phyloP scores from a whole-genome alignment of 108 stramenopile genomes.

The Stephanodiscus minutulus region DNA sequence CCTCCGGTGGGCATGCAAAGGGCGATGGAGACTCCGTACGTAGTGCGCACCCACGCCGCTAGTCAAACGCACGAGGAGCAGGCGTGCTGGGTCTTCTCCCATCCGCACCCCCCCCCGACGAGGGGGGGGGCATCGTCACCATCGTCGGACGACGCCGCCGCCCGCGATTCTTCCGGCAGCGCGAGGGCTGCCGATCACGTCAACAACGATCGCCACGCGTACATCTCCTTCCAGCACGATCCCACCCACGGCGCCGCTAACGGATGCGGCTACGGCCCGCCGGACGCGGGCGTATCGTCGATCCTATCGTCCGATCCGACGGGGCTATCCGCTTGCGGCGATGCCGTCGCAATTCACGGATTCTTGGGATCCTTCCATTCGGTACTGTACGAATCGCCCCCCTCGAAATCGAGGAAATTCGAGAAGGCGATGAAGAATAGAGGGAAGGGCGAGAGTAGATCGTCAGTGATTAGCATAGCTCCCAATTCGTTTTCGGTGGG shows the following conservation, averaged over 20 bases:
- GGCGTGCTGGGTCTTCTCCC: slow-evolving; percentile 87
- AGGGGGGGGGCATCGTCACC: slow-evolving; percentile 6
- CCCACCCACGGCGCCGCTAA: slow-evolving; percentile 49
- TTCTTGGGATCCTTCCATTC: slow-evolving; percentile 95
- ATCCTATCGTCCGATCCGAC: slow-evolving; percentile 13
- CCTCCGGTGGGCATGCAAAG: slow-evolving; percentile 65
- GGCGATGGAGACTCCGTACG: slow-evolving; percentile 95
- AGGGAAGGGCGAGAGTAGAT: slow-evolving; percentile 13
- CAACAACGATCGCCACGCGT: slow-evolving; percentile 46
- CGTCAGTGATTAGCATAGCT: slow-evolving; percentile 83
- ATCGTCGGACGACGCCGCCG: background rate
- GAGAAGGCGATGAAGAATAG: slow-evolving; percentile 11
- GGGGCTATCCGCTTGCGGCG: slow-evolving; percentile 12
- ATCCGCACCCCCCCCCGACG: slow-evolving; percentile 72
- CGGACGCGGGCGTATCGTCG: slow-evolving; percentile 51
- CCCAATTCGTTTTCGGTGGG: slow-evolving; percentile 89
- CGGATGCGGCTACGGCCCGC: slow-evolving; percentile 70
- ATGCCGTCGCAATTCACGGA: slow-evolving; percentile 74
- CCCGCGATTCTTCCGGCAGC: slow-evolving; percentile 3
- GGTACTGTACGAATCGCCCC: slow-evolving; percentile 68
- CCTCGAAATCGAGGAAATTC: background rate
- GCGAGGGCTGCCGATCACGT: slow-evolving; percentile 30
- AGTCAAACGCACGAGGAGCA: slow-evolving; percentile 82
- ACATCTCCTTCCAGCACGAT: slow-evolving; percentile 64
- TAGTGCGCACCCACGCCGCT: slow-evolving; percentile 94